Conservation (phyloP, 2,329 filamentous ascomycete species). For the Colletotrichum viniferum region DNA sequence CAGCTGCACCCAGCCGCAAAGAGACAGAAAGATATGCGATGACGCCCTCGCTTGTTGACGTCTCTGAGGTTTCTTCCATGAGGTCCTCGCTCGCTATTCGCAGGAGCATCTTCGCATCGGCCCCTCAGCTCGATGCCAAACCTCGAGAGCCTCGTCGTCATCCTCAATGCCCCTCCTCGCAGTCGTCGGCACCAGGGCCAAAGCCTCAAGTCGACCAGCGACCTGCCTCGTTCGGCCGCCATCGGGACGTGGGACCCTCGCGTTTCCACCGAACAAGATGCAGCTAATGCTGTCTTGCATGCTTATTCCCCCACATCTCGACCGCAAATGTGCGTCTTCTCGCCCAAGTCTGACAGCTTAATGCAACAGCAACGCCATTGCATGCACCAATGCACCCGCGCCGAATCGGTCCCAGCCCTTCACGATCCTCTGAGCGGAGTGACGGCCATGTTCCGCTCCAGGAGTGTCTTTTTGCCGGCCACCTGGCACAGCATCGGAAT, state of each 20-base stretch:
- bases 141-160: not conserved
- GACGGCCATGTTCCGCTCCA: not conserved
- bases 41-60: not conserved
- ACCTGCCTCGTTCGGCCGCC: conserved; percentile 7
- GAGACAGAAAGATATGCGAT: not conserved
- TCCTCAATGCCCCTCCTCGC: not conserved
- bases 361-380: not conserved
- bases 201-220: not conserved
- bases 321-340: not conserved
- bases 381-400: not conserved
- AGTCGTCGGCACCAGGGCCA: not conserved
- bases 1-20: not conserved
- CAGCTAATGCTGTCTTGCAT: conserved; percentile 14
- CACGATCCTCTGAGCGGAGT: not conserved
- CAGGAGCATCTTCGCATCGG: not conserved
- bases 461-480: not conserved
- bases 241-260: not conserved
- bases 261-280: conserved; percentile 11
- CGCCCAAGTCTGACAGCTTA: not conserved
- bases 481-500: not conserved
- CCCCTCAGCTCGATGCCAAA: not conserved
- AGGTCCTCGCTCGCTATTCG: not conserved
- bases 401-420: not conserved
- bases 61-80: not conserved
- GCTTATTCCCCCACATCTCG: conserved; percentile 14